Base-by-base conservation (phyloP, 371 early-diverging fungal species). In the Nematocida sp. region DNA sequence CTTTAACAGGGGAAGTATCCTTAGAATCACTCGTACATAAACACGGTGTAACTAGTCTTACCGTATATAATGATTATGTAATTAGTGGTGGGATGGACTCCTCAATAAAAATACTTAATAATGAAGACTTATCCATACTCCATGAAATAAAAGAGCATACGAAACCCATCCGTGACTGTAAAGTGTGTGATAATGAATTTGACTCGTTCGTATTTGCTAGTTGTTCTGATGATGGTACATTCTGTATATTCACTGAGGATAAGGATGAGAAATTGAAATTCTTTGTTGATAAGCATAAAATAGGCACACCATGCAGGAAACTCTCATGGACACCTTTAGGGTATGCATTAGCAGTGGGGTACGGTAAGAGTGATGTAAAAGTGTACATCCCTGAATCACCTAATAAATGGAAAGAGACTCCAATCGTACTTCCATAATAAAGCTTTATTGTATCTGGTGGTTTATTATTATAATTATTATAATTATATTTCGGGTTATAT, bases 341-440 rank as follows among this genome's bases (percentile, higher is more conserved):
- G 67, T 86, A 84, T 62, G 71, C 84, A 23, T 55, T 88, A 15
- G 82, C 70, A 57, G 84, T 88, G 44, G 86, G 86, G 55, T 84
- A 85, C 66, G 86, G 87, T 27, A 50, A 75, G 18, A 66, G 80
- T 40, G 66, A 74, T 27, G 66, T 83, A 54, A 88, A 86, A 72
- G 66, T 62, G 11, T 88, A 80, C 82, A 58, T 80, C 15, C 85
- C 85, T 39, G 80, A 66, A 25, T 62, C 64, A 18, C 54, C 58
- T 58, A 82, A 72, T 23, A 64, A 78, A 44, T 88, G 82, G 69
- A 83, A 84, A 50, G 86, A 86, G 67, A n/a, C 83, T 33, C 13
- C 66, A 2, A 45, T 39, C 11, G n/a, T 78, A n/a, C 42, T 58
- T 2, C 60, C 80, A 13, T 78, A 78, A 78, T 18, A 20, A 54